Evolutionary conservation across 768 basidiomycete species (phyloP), one percentile per base, ranked within the genome.

Genomic region (Candolleomyces aberdarensis): DNA sequence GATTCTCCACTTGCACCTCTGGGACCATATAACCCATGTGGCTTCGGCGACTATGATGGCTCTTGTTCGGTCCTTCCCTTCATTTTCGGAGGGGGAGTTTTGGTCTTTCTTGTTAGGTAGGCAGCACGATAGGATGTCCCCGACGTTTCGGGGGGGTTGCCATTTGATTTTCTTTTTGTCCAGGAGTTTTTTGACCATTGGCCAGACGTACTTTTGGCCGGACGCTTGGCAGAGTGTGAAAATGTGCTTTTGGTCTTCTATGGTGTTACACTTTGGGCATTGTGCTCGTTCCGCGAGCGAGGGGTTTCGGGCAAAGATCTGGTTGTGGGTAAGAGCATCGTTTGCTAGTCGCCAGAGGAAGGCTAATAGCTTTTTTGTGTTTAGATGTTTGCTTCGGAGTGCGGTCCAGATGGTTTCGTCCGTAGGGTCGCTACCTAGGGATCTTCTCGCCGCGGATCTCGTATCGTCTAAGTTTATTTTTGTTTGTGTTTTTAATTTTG

Each of bases 21-120:
- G n/a, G 2, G 43, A 32, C 63, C 59, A 64, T 17, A 64, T 60
- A 8, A 54, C 15, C 31, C 56, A 61, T 4, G 59, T 31, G 0
- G 63, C 56, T 36, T 64, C 63, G 1, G 63, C 22, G n/a, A 64
- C 31, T 5, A 64, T n/a, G n/a, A 61, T 64, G 1, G 49, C 50
- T 19, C 48, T 53, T 1, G 61, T 50, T n/a, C 63, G 22, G 26
- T 57, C 58, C 19, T 50, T 26, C 2, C 31, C 57, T 13, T 10
- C 0, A 19, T 7, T 49, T 5, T 17, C 40, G 32, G 6, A 1
- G 8, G 36, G 36, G 36, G 36, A 11, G 36, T 1, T 8, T 36
- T 6, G 9, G 40, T 26, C 17, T 43, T 43, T 26, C 19, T 19
- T 13, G 22, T n/a, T 3, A 7, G 39, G 55, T 11, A 41, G 15